Conservation (phyloP, 805 yeast genomes). For the Clavispora santaluciae region DNA sequence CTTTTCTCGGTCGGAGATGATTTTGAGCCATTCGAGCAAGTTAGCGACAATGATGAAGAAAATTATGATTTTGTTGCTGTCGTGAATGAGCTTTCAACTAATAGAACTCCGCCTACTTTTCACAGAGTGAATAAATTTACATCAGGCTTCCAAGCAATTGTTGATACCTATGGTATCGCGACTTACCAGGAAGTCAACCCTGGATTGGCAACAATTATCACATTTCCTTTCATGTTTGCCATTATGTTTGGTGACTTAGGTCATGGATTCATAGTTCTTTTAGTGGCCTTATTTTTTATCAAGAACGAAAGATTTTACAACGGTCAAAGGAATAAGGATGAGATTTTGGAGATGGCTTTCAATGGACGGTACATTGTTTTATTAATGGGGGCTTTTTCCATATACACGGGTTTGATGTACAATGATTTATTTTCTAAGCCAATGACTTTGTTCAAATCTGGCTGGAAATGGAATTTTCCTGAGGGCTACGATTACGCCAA, state of each 20-base stretch:
- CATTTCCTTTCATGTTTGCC: conserved; percentile 80
- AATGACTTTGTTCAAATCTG: conserved; percentile 61
- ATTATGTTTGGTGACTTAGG: conserved; percentile 83
- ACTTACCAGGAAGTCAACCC: conserved; percentile 74
- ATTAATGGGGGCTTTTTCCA: conserved; percentile 67
- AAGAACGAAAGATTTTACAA: conserved; percentile 49
- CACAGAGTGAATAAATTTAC: conserved; percentile 70
- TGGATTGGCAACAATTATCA: conserved; percentile 67
- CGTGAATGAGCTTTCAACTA: conserved; percentile 58
- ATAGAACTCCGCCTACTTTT: conserved; percentile 66
- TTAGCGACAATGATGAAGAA: conserved; percentile 17
- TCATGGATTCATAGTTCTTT: conserved; percentile 60
- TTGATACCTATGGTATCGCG: conserved; percentile 76
- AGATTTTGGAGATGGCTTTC: conserved; percentile 73
- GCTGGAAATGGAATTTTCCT: conserved; percentile 59
- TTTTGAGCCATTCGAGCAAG: conserved; percentile 18
- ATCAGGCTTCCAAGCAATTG: conserved; percentile 61
- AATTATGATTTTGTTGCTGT: conserved; percentile 27
- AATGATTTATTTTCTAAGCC: conserved; percentile 70
- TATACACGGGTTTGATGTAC: conserved; percentile 70
- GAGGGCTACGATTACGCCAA: conserved; percentile 35
- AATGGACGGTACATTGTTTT: conserved; percentile 65
- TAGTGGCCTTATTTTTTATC: conserved; percentile 53
- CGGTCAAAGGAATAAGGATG: conserved; percentile 56
- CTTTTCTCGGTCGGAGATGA: conserved; percentile 7